Conservation (phyloP, 768 basidiomycete species). For the Udeniomyces megalosporus region DNA sequence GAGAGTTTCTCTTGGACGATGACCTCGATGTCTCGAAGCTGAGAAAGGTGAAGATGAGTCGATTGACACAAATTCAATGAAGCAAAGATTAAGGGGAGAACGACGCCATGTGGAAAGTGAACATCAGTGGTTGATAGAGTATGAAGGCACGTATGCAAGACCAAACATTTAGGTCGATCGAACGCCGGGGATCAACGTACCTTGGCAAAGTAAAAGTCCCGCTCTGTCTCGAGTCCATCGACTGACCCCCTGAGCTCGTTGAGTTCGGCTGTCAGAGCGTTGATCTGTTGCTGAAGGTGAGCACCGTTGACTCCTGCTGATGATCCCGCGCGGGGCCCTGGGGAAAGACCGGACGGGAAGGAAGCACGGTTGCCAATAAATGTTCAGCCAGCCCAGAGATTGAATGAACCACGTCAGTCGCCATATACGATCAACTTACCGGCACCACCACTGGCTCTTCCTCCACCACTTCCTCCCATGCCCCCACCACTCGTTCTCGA, state of each 20-base stretch:
- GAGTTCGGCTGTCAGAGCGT: constrained; percentile 52
- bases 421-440: too few relatives aligned
- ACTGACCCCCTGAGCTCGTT: constrained; percentile 64
- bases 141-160: too few relatives aligned
- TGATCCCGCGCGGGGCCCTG: not conserved
- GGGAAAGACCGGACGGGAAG: not conserved
- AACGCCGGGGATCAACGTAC: constrained; percentile 40
- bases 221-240: constrained; percentile 87
- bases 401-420: too few relatives aligned
- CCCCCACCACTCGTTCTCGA: constrained; percentile 51
- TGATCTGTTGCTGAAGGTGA: constrained; percentile 35
- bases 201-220: constrained; percentile 98
- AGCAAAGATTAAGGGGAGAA: not conserved
- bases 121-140: not conserved
- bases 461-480: not conserved
- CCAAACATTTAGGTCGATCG: too few relatives aligned
- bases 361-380: too few relatives aligned
- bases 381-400: too few relatives aligned
- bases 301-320: constrained; percentile 37
- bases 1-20: constrained; percentile 69
- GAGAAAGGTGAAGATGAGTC: not conserved
- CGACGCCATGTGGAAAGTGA: not conserved
- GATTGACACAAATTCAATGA: not conserved
- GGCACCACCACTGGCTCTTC: not conserved
- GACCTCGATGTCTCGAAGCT: constrained; percentile 94